A percentile compares a stretch with the other conserved stretches of the same genome.
These are phyloP conservation scores for Cystobasidiaceae sp. DNA, from an alignment of 1,284 basidiomycete species.

Conservation along the genomic window DNA sequence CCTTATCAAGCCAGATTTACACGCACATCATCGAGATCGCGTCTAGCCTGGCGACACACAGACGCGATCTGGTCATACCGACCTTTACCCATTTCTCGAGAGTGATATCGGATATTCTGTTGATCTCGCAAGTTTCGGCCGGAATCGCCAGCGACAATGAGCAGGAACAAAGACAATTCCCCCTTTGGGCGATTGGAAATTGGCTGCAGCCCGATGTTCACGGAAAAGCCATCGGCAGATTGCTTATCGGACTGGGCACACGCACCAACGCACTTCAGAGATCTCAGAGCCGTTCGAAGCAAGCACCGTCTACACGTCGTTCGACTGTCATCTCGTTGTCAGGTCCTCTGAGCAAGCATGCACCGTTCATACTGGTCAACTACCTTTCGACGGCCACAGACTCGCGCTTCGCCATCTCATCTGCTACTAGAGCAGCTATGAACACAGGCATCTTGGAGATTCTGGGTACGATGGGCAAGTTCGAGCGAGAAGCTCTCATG, in stretches of 20 bases:
- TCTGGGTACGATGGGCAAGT: constrained; percentile 40
- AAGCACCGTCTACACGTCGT: not conserved
- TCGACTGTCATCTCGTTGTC: constrained; percentile 28
- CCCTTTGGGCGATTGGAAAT: constrained; percentile 27
- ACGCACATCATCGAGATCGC: constrained; percentile 29
- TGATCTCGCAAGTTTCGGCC: constrained; percentile 29
- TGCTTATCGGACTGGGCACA: constrained; percentile 37
- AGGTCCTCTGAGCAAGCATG: constrained; percentile 41
- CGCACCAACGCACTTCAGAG: constrained; percentile 33
- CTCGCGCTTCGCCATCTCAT: constrained; percentile 31
- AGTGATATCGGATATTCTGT: constrained; percentile 27
- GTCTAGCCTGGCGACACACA: constrained; percentile 37
- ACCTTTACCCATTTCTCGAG: constrained; percentile 36
- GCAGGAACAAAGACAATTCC: constrained; percentile 32
- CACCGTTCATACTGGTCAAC: constrained; percentile 39
- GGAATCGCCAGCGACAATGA: not conserved
- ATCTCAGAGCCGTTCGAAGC: constrained; percentile 16
- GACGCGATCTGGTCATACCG: constrained; percentile 37
- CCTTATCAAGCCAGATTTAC: constrained; percentile 22
- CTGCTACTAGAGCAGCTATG: constrained; percentile 33
- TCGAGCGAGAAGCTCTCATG: constrained; percentile 42
- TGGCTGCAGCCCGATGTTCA: constrained; percentile 25
- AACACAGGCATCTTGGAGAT: constrained; percentile 38
- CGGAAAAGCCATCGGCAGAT: constrained; percentile 34
- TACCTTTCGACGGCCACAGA: constrained; percentile 39